These are phyloP conservation scores for Prunus dulcis DNA, from an alignment of 306 rosid genomes.

Conservation along the genomic window DNA sequence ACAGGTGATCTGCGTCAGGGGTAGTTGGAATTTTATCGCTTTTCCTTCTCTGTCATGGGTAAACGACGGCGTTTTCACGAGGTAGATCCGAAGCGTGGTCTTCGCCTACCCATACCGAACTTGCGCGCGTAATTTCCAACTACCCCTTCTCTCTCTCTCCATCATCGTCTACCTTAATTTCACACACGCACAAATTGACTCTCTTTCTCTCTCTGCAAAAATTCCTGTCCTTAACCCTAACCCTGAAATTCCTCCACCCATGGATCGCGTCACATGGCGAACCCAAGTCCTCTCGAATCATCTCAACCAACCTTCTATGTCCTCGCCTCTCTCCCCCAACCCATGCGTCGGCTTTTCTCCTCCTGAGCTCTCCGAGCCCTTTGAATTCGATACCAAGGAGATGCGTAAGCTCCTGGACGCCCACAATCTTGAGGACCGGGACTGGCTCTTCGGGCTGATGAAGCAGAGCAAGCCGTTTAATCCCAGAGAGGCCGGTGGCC, in stretches of 20 bases:
- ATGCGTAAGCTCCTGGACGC: constrained; percentile 68
- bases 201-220: no score
- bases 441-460: constrained; percentile 63
- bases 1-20: no score
- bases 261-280: constrained; percentile 54
- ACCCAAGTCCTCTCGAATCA: constrained; percentile 25
- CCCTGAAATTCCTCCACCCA: constrained; percentile 1
- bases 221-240: no score
- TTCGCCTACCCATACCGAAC: no score
- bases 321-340: constrained; percentile 25
- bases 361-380: constrained; percentile 39
- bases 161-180: no score
- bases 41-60: no score
- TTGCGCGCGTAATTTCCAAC: no score
- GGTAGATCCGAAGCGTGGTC: no score
- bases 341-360: constrained; percentile 43
- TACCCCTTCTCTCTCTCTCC: no score
- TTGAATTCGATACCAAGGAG: constrained; percentile 39
- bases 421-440: constrained; percentile 72
- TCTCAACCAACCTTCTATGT: constrained; percentile 12
- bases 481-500: constrained; percentile 42
- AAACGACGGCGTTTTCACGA: no score
- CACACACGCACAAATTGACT: no score
- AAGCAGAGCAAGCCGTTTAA: constrained; percentile 65
- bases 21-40: no score